Base-by-base conservation (phyloP, 78 protist genomes). In the Planoprotostelium fungivorum region DNA sequence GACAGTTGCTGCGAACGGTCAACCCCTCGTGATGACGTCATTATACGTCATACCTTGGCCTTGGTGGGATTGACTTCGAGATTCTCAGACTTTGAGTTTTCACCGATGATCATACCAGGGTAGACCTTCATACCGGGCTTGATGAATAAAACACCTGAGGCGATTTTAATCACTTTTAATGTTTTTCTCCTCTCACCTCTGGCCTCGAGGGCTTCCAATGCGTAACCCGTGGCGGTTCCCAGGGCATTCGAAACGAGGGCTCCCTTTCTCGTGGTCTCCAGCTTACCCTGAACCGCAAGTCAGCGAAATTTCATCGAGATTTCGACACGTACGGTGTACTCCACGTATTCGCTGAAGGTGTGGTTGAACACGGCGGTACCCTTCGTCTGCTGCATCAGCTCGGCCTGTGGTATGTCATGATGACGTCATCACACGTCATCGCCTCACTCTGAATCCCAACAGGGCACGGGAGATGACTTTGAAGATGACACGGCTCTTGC, bases 71-170 rank as follows among this genome's bases (percentile, higher is more conserved):
- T 97, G 88, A 95, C 96, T 86, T 93, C 97, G 38, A 95, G 91
- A 51, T 94, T 96, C 63, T 89, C 37, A 9, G 31, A 36, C 34
- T 91, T 89, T 1, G 93, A 34, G 88, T 94, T 84, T 88, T 95
- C 96, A 83, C 98, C 98, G 36, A 97, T 89, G 84, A 97, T 90
- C 98, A 94, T 94, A 85, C 98, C 98, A 0, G 86, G 36, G 94
- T 95, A 90, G 38, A 97, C 96, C 92, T 88, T 94, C 23, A 38
- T 91, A 28, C 89, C 93, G 36, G 98, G 96, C 25, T n/a, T 88
- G 34, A 95, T 87, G 88, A 97, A 97, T 16, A 96, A 38, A 0
- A 29, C 87, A 35, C 73, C 73, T 51, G 73, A 25, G 5, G 73
- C 5, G 5, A 51, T 51, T 51, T 51, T 51, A 16, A 51, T 16